phyloP scores from a whole-genome alignment of 2,329 filamentous ascomycete genomes.

The Colletotrichum gloeosporioides region DNA sequence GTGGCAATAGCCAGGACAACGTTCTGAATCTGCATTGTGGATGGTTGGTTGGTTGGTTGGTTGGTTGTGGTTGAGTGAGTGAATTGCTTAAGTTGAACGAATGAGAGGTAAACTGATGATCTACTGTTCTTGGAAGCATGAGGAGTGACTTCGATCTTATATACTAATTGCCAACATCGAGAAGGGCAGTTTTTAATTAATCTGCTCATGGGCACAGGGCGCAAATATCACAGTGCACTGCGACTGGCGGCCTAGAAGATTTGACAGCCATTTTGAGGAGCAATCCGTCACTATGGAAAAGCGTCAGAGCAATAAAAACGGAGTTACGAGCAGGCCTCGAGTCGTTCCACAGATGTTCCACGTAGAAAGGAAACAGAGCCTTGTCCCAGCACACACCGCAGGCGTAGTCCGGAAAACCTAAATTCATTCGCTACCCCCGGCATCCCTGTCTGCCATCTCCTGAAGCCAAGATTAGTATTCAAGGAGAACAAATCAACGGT shows the following conservation, averaged over 20 bases:
- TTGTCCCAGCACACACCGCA: neutral
- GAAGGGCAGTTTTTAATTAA: neutral
- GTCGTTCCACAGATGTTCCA: neutral
- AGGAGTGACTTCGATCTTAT: neutral
- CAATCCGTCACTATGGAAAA: neutral
- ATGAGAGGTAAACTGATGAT: neutral
- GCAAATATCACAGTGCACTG: neutral
- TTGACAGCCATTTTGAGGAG: neutral
- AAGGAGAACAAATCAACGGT: neutral
- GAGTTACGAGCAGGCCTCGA: neutral
- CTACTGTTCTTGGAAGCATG: neutral
- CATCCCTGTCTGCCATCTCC: neutral
- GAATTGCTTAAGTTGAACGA: neutral
- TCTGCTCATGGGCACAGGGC: neutral
- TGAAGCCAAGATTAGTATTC: neutral
- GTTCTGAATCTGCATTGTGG: neutral
- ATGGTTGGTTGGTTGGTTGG: neutral
- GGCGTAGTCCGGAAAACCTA: neutral
- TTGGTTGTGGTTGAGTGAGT: neutral
- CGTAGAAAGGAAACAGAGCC: neutral
- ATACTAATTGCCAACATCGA: neutral
- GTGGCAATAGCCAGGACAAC: neutral
- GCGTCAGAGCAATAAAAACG: neutral
- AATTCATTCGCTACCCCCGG: neutral
- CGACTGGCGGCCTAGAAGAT: neutral